These are phyloP conservation scores for Triticum timopheevii DNA, from an alignment of 176 grass and related monocot genomes.

Conservation along the genomic window DNA sequence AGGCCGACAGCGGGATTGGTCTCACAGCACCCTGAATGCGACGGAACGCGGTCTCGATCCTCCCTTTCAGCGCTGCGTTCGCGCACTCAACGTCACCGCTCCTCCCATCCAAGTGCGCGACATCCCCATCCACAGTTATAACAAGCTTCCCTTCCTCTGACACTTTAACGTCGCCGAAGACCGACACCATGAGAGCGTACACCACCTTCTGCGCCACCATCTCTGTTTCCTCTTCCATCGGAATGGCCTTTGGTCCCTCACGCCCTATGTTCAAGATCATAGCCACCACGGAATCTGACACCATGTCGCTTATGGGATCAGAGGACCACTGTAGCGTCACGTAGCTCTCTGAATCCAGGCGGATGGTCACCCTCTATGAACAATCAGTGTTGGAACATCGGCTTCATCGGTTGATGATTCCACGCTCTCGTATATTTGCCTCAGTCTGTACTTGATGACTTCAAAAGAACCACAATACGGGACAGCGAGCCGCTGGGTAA, in stretches of 20 bases:
- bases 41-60: conserved; percentile 60
- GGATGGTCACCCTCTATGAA: conserved; percentile 68
- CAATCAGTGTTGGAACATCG: conserved; percentile 57
- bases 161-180: conserved; percentile 80
- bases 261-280: conserved; percentile 79
- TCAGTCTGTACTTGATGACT: conserved; percentile 85
- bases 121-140: conserved; percentile 60
- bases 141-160: conserved; percentile 68
- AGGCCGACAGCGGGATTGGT: conserved; percentile 58
- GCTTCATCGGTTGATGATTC: conserved; percentile 57
- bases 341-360: conserved; percentile 74
- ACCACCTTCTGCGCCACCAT: conserved; percentile 72
- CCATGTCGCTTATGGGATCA: conserved; percentile 93
- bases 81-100: conserved; percentile 72
- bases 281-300: conserved; percentile 89
- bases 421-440: conserved; percentile 89
- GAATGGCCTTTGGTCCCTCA: conserved; percentile 69
- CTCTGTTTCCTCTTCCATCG: conserved; percentile 57
- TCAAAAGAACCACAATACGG: conserved; percentile 81
- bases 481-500: conserved; percentile 73
- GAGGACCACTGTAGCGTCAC: conserved; percentile 71
- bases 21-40: conserved; percentile 71
- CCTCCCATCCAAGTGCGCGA: conserved; percentile 60
- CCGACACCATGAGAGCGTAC: conserved; percentile 63
- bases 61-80: conserved; percentile 54